Base-by-base conservation (phyloP, 768 basidiomycete species). In the Asterophora parasitica region DNA sequence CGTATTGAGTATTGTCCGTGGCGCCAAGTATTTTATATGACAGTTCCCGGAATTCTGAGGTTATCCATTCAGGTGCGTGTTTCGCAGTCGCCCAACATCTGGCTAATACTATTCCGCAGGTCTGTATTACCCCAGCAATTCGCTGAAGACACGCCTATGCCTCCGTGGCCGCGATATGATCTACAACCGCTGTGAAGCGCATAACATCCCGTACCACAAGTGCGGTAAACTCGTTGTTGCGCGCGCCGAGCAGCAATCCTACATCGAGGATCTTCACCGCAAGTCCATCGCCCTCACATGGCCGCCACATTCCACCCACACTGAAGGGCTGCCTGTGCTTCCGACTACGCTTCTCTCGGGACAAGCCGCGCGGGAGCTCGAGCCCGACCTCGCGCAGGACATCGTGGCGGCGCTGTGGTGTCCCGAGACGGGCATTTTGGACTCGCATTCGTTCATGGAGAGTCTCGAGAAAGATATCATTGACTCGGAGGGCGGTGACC, bases 11-110 rank as follows among this genome's bases (percentile, higher is more conserved):
- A 31, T 12, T 1, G 3, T 9, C 15, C n/a, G 13, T 33, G 5
- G 20, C 26, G 34, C 44, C 49, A 19, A 54, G 35, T 30, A 42
- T 30, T 36, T 35, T 8, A 34, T 41, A 10, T 19, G 37, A 16
- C 36, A 93, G 92, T 63, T 92, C 90, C 33, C 81, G 94, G 12
- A 96, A 95, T 63, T 94, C 92, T 0, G 94, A 96, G 60, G 94
- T 98, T 17, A 87, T 97, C 20, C 94, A 97, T 68, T 85, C 89
- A 51, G 92, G 88, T 82, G 59, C 26, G 16, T 39, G n/a, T n/a
- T n/a, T n/a, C n/a, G n/a, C n/a, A n/a, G n/a, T n/a, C n/a, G n/a
- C 19, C 41, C 42, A 13, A 31, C 30, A 31, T 9, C 6, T 30
- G 6, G 28, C 10, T 30, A 5, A 30, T 30, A 30, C 9, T 38